Base-by-base conservation (phyloP, 805 yeast genomes). In the Dipodascus geniculatus region DNA sequence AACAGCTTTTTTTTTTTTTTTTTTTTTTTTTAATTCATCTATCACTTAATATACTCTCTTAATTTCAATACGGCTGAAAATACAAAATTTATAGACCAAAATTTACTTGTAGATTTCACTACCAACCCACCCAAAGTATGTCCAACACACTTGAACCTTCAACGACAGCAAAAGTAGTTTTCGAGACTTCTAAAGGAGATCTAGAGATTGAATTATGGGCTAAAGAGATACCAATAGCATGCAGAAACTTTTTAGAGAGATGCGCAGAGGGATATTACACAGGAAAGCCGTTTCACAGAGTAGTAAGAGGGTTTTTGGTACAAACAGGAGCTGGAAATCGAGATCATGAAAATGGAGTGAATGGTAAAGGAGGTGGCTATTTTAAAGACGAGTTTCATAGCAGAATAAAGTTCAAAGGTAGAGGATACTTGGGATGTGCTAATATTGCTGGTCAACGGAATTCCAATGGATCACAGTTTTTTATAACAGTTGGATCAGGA, bases 161-260 rank as follows among this genome's bases (percentile, higher is more conserved):
- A 11, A 56, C 65, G 8, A 56, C 60, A 17, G 67, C 66, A 2
- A 77, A 76, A 58, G 82, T 81, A n/a, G 63, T 71, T 1, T 56
- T 85, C 2, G 59, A 65, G 17, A 83, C 91, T 0, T 68, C 77
- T 1, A 80, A 78, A 53, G 91, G 91, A 0, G 66, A 71, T 2
- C 65, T 85, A 0, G 78, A 74, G 23, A 65, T 84, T 1, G 89
- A 81, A 54, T 63, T 85, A 3, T 85, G 84, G 81, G 86, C 89
- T 11, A 79, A 79, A 58, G 87, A 85, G 62, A 65, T 77, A 2
- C 88, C 89, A 0, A 56, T 58, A 0, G 73, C 80, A 1, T 61
- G 76, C 28, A 61, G 73, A 35, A 60, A 62, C 42, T 83, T 85
- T 58, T 61, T 85, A n/a, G 70, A 71, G 51, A 71, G 69, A 38